These are phyloP conservation scores for Chamaecyparis obtusa DNA, from an alignment of 75 land plant genomes.

Conservation along the genomic window DNA sequence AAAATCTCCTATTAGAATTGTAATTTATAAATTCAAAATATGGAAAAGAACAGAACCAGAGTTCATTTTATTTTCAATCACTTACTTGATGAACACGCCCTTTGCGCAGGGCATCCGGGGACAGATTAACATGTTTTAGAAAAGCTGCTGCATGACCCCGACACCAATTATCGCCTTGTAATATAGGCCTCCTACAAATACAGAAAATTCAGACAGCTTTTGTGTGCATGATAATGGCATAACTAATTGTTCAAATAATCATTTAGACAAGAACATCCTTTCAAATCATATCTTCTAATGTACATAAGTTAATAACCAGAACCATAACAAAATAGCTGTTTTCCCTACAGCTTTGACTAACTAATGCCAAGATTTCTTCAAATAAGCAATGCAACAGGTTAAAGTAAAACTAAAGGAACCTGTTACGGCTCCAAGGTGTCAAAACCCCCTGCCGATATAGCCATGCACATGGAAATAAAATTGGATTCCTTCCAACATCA, in stretches of 20 bases:
- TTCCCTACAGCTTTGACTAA: background rate
- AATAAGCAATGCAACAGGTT: background rate
- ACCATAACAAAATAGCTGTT: background rate
- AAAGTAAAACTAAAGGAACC: conserved; percentile 33
- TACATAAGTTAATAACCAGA: background rate
- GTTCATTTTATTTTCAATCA: background rate
- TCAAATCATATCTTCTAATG: background rate
- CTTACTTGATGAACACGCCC: conserved; percentile 79
- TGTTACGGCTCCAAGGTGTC: conserved; percentile 75
- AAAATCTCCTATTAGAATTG: background rate
- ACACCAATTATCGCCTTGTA: conserved; percentile 97
- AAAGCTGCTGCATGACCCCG: conserved; percentile 94
- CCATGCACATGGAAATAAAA: conserved; percentile 88
- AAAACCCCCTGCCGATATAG: conserved; percentile 82
- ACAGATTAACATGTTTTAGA: conserved; percentile 49
- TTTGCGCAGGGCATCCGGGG: conserved; percentile 60
- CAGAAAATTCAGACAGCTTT: background rate
- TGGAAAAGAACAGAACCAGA: background rate
- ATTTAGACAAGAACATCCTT: background rate
- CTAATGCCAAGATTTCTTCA: background rate
- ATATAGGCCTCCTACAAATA: conserved; percentile 57
- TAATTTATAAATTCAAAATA: background rate
- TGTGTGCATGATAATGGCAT: background rate
- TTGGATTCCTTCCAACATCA: conserved; percentile 79
- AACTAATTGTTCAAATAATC: background rate